A percentile compares a stretch with the other conserved stretches of the same genome.
Evolutionary conservation across 129 eudicot genomes (phyloP).

Genomic region (Flaveria ramosissima): DNA sequence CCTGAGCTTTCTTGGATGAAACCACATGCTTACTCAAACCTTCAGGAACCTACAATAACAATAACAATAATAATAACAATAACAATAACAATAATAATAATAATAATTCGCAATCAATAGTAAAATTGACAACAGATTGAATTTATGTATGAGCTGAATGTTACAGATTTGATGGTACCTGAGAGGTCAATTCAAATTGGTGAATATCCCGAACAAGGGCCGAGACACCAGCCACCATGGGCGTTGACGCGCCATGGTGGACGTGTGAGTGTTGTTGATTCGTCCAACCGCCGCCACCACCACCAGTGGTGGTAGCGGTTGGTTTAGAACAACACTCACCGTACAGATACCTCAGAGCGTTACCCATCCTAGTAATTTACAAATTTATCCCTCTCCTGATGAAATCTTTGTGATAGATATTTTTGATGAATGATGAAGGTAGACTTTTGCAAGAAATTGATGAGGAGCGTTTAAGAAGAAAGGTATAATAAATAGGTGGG

Average conservation of each 20-base stretch:
- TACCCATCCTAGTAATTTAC: slow-evolving; percentile 59
- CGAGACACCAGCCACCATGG: slow-evolving; percentile 48
- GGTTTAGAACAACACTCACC: slow-evolving; percentile 61
- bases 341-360: slow-evolving; percentile 68
- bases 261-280: slow-evolving; percentile 38
- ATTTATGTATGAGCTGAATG: background rate
- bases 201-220: slow-evolving; percentile 77
- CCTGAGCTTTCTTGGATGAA: slow-evolving; percentile 91
- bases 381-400: slow-evolving; percentile 10
- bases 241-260: slow-evolving; percentile 53
- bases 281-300: slow-evolving; percentile 36
- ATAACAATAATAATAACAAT: background rate
- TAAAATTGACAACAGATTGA: background rate
- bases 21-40: slow-evolving; percentile 83
- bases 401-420: background rate
- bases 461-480: slow-evolving; percentile 23
- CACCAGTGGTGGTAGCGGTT: slow-evolving; percentile 26
- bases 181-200: slow-evolving; percentile 71
- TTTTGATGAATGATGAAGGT: background rate
- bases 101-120: background rate
- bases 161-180: slow-evolving; percentile 51
- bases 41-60: slow-evolving; percentile 69
- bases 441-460: slow-evolving; percentile 10
- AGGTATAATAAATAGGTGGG: slow-evolving; percentile 4
- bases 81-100: background rate